phyloP scores from a whole-genome alignment of 768 basidiomycete species.

The Lanmaoa rubissima region DNA sequence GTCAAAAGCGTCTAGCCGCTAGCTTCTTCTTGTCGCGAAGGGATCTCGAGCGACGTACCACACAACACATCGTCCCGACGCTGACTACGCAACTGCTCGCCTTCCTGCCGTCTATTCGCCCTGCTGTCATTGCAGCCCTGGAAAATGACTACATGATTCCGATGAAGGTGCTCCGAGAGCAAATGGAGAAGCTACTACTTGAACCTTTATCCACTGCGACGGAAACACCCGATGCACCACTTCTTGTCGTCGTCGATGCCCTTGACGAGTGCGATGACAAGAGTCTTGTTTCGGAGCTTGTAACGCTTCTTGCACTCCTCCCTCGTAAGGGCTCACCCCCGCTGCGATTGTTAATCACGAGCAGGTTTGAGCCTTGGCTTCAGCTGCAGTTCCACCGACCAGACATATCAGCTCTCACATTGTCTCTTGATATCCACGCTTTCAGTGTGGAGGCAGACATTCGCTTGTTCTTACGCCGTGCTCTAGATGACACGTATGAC shows the following conservation, averaged over 20 bases:
- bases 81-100: constrained; percentile 32
- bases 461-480: constrained; percentile 18
- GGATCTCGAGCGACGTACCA: constrained; percentile 23
- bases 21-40: constrained; percentile 38
- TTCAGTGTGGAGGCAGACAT: constrained; percentile 23
- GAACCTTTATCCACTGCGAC: constrained; percentile 17
- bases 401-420: constrained; percentile 10
- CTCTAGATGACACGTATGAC: constrained; percentile 17
- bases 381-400: constrained; percentile 18
- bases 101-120: constrained; percentile 20
- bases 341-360: constrained; percentile 27
- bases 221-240: constrained; percentile 5
- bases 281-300: constrained; percentile 25
- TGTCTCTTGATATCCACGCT: constrained; percentile 21
- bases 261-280: constrained; percentile 29
- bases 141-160: constrained; percentile 28
- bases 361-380: constrained; percentile 22
- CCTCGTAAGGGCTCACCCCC: constrained; percentile 13
- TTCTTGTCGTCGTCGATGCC: constrained; percentile 24
- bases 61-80: constrained; percentile 29
- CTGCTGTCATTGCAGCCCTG: constrained; percentile 22
- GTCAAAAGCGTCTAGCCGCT: constrained; percentile 25
- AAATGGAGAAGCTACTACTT: constrained; percentile 27
- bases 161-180: constrained; percentile 28
- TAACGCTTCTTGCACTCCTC: constrained; percentile 22